Conservation (phyloP, 2,329 filamentous ascomycete species). For the Aspergillaceae sp. region DNA sequence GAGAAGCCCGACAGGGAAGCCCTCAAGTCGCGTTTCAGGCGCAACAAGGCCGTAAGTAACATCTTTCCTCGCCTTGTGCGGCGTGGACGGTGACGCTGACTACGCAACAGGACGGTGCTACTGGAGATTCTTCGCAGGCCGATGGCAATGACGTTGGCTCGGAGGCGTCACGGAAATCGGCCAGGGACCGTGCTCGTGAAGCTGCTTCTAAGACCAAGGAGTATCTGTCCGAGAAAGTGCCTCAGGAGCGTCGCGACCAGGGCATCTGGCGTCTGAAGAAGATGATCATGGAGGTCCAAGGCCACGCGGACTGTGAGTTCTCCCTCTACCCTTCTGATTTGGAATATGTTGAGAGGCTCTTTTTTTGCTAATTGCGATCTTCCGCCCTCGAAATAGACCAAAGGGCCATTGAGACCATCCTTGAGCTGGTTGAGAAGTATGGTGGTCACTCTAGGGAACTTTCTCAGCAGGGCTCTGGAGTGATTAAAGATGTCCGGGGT, state of each 20-base stretch:
- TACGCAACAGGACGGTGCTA: constrained; percentile 47
- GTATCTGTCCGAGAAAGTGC: constrained; percentile 80
- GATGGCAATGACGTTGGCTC: constrained; percentile 29
- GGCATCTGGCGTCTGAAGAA: constrained; percentile 91
- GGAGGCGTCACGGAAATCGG: constrained; percentile 44
- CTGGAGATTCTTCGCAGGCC: constrained; percentile 40
- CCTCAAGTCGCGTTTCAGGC: constrained; percentile 52
- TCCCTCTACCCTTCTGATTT: neutral
- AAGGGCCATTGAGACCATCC: constrained; percentile 78
- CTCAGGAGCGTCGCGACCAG: constrained; percentile 85
- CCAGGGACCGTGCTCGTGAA: constrained; percentile 32
- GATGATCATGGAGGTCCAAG: constrained; percentile 94
- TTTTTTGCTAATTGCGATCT: neutral
- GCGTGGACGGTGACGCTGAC: constrained; percentile 9
- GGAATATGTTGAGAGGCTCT: neutral
- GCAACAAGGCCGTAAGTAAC: constrained; percentile 37
- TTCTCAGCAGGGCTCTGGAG: constrained; percentile 55
- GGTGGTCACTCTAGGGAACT: constrained; percentile 61
- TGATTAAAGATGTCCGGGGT: constrained; percentile 52
- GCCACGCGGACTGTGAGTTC: constrained; percentile 71
- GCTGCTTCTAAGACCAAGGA: constrained; percentile 47
- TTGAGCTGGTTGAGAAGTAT: constrained; percentile 78
- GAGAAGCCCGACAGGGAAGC: constrained; percentile 66
- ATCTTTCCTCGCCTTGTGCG: neutral
- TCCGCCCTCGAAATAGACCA: constrained; percentile 48